These are phyloP conservation scores for Scutellaria minor DNA, from an alignment of 257 asterid species.

Conservation along the genomic window DNA sequence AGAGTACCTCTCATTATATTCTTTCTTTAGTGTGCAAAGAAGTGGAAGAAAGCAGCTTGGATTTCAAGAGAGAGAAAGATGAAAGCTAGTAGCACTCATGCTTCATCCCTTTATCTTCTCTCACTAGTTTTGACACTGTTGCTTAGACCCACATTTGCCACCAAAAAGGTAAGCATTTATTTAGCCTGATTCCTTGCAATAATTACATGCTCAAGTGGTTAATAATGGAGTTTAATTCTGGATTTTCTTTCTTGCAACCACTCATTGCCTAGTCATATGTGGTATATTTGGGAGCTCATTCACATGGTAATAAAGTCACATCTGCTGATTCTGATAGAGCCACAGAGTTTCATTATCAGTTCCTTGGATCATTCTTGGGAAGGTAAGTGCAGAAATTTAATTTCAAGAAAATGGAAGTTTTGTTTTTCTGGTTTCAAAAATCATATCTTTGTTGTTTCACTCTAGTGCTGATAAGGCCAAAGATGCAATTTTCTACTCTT, in stretches of 20 bases:
- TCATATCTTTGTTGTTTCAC: constrained; percentile 21
- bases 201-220: constrained; percentile 23
- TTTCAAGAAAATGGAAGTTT: neutral
- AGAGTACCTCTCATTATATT: constrained; percentile 25
- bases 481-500: constrained; percentile 84
- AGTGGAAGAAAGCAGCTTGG: constrained; percentile 8
- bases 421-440: neutral
- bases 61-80: constrained; percentile 43
- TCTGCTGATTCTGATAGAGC: constrained; percentile 64
- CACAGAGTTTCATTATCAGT: constrained; percentile 65
- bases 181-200: constrained; percentile 26
- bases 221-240: neutral
- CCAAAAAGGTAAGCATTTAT: constrained; percentile 63
- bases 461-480: constrained; percentile 68
- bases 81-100: constrained; percentile 43
- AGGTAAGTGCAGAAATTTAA: constrained; percentile 48
- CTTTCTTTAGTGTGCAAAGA: constrained; percentile 22
- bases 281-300: constrained; percentile 91
- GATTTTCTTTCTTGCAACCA: constrained; percentile 2
- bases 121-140: constrained; percentile 51
- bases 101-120: constrained; percentile 51
- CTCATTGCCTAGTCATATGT: constrained; percentile 63
- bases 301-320: constrained; percentile 60
- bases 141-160: constrained; percentile 72
- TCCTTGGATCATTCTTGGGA: constrained; percentile 84